Evolutionary conservation across 2,329 filamentous ascomycete species (phyloP), one percentile per base, ranked within the genome.

Genomic region (Alternaria alternata): DNA sequence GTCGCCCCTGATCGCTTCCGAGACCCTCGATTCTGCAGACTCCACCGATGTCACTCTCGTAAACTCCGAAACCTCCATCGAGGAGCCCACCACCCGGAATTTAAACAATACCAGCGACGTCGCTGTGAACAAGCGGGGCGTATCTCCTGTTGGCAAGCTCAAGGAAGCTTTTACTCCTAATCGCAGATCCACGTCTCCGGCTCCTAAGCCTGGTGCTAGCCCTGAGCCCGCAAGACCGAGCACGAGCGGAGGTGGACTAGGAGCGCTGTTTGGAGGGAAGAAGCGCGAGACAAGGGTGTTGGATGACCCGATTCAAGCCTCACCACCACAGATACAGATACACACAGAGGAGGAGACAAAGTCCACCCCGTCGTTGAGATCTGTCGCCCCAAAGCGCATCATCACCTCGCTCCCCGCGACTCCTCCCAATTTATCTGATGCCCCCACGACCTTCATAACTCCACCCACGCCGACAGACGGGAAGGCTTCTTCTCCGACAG

Each of bases 121-220:
- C 42, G 54, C 70, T 54, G 60, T 71, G 16, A 69, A 81, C 63
- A 85, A 85, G 67, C 86, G 90, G 61, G 88, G 88, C 24, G 83
- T 86, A 20, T 94, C 92, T 9, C 90, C 91, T 11, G 88, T 86
- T 52, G 87, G 88, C 71, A 91, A 89, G 72, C 82, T 94, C 62
- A 90, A 87, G 75, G 88, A 89, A 72, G 90, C 89, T 12, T 92
- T 95, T 71, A 86, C 81, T 59, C 78, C 75, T 16, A 69, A 67
- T 8, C 67, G 69, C 51, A 69, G 72, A 47, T 63, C 71, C 14
- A 73, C 74, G 11, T 30, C 52, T 24, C 57, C 52, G 7, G 71
- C 74, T 24, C 71, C 76, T 22, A 77, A 72, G 56, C 51, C 66
- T 8, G 66, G 60, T 38, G 68, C 63, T 34, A 70, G 73, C 42